Percentiles rank a stretch among this genome's conserved stretches.
Evolutionary conservation across 2,329 filamentous ascomycete genomes (phyloP).

Genomic region (Elsinoe ampelina): DNA sequence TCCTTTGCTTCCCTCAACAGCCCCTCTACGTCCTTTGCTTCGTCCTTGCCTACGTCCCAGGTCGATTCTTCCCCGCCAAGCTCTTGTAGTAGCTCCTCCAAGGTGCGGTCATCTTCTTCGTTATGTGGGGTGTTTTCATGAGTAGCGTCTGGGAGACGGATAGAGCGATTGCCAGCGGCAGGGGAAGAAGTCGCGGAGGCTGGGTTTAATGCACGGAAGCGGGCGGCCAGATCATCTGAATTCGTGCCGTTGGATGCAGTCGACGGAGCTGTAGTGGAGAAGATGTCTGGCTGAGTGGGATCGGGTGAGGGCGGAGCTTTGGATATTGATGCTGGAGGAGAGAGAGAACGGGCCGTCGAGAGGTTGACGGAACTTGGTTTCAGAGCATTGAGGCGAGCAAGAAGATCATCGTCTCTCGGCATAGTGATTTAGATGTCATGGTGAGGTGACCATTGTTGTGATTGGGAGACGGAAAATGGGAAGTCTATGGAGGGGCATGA

Average conservation of each 20-base stretch:
- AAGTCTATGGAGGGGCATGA: not conserved
- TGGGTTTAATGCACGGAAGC: conserved; percentile 25
- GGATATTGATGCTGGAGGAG: not conserved
- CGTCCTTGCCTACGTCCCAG: conserved; percentile 33
- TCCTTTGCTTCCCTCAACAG: conserved; percentile 34
- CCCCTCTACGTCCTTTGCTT: conserved; percentile 33
- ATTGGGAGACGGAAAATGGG: not conserved
- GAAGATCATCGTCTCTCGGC: conserved; percentile 31
- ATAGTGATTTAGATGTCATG: not conserved
- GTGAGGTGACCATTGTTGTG: not conserved
- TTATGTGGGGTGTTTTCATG: conserved; percentile 24
- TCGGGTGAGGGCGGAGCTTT: conserved; percentile 14
- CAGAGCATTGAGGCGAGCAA: conserved; percentile 41
- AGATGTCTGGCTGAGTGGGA: conserved; percentile 18
- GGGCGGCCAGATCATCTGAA: conserved; percentile 23
- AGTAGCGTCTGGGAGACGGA: not conserved
- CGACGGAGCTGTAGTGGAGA: too few relatives aligned
- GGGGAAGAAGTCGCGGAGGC: conserved; percentile 10
- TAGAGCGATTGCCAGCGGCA: not conserved
- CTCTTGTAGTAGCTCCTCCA: conserved; percentile 40
- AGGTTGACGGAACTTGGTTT: conserved; percentile 36
- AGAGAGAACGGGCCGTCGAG: conserved; percentile 9
- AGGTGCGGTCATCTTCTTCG: conserved; percentile 34
- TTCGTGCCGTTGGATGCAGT: too few relatives aligned
- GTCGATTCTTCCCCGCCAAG: conserved; percentile 28